Conservation (phyloP, 2,329 filamentous ascomycete species). For the Stemphylium lycopersici region DNA sequence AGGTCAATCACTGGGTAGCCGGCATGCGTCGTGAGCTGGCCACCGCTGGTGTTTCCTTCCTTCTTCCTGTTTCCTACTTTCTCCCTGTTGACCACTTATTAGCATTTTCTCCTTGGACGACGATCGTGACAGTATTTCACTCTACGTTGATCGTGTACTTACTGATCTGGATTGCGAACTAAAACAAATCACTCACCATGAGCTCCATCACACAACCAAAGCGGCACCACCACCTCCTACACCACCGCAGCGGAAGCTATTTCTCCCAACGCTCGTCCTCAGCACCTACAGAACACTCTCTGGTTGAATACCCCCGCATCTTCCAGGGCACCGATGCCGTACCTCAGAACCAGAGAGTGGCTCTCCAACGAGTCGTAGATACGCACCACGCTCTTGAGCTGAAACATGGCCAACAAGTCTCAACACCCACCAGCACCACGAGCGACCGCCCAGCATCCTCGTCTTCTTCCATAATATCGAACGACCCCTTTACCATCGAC, state of each 20-base stretch:
- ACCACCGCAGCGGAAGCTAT: constrained; percentile 15
- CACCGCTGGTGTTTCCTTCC: constrained; percentile 2
- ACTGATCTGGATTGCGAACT: background rate
- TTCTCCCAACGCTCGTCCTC: constrained; percentile 4
- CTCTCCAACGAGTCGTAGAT: constrained; percentile 23
- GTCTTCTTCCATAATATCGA: constrained; percentile 11
- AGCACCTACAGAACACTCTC: background rate
- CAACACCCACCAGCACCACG: constrained; percentile 8
- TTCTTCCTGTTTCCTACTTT: constrained; percentile 1
- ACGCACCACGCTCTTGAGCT: constrained; percentile 23
- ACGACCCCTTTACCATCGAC: constrained; percentile 22
- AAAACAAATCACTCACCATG: constrained; percentile 4
- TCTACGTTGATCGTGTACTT: background rate
- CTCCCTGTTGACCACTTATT: background rate
- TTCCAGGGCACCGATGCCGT: constrained; percentile 28
- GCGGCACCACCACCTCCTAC: constrained; percentile 11
- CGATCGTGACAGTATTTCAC: background rate
- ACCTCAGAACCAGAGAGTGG: constrained; percentile 19
- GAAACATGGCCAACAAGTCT: constrained; percentile 5
- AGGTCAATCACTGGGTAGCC: constrained; percentile 8
- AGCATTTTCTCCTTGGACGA: background rate
- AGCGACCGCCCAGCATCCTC: constrained; percentile 9
- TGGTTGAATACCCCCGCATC: background rate
- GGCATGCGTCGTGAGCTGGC: constrained; percentile 6
- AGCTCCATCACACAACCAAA: constrained; percentile 12